Percentiles rank a stretch among this genome's conserved stretches.
Conservation (phyloP, 306 rosid genomes). For the Pachyrhizus erosus region DNA sequence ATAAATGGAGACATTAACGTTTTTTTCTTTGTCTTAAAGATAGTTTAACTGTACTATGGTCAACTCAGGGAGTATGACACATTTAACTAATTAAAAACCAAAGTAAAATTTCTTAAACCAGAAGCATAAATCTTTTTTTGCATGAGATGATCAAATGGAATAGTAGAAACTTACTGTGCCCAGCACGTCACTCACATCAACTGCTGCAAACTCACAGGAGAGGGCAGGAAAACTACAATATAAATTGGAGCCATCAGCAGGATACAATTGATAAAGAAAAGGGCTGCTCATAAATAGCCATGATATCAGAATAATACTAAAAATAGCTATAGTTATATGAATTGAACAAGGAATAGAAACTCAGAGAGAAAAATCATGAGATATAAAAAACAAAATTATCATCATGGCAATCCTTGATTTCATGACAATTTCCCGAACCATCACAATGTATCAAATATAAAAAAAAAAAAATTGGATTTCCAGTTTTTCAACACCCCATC, state of each 20-base stretch:
- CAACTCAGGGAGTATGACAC: background rate
- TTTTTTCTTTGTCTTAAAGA: conserved; percentile 21
- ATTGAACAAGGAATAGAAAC: conserved; percentile 32
- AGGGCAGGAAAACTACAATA: conserved; percentile 89
- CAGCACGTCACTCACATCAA: conserved; percentile 87
- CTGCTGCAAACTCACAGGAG: conserved; percentile 94
- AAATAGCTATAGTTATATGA: conserved; percentile 19
- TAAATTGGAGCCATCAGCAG: conserved; percentile 44
- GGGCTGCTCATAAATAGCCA: conserved; percentile 11
- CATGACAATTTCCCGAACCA: conserved; percentile 30
- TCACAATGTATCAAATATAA: conserved; percentile 11
- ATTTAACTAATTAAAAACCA: conserved; percentile 18
- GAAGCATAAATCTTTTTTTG: conserved; percentile 25
- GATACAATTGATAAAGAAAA: conserved; percentile 20
- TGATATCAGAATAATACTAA: conserved; percentile 9
- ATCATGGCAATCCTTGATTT: conserved; percentile 1
- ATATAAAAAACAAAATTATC: conserved; percentile 14
- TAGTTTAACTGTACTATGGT: background rate
- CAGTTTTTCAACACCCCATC: conserved; percentile 22
- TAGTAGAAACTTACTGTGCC: conserved; percentile 93
- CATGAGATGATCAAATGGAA: conserved; percentile 42
- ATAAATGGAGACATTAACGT: conserved; percentile 22
- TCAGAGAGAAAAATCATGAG: conserved; percentile 15
- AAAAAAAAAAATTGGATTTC: background rate
- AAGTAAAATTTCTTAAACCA: conserved; percentile 34